Percentiles rank a stretch among this genome's conserved stretches.
These are phyloP conservation scores for Suillus subaureus DNA, from an alignment of 768 basidiomycete genomes.

Conservation along the genomic window DNA sequence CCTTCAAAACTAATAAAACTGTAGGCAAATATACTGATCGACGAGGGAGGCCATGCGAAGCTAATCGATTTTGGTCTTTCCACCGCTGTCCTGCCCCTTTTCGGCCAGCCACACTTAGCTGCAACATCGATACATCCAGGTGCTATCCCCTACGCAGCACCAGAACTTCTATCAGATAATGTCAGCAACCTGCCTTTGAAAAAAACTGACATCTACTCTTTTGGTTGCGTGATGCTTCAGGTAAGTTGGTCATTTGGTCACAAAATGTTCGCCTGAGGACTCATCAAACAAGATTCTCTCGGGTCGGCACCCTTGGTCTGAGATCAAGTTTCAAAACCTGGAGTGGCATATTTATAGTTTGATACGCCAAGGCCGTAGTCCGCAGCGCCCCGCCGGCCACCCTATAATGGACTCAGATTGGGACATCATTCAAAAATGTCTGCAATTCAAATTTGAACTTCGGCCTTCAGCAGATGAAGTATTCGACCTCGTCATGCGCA, in stretches of 20 bases:
- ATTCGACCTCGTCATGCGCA: not conserved
- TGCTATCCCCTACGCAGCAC: conserved; percentile 4
- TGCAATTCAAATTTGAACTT: not conserved
- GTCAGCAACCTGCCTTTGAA: not conserved
- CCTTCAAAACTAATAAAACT: not conserved
- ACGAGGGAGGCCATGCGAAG: not conserved
- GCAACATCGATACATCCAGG: not conserved
- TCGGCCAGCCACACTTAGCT: not conserved
- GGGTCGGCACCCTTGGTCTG: not conserved
- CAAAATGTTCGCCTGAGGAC: not conserved
- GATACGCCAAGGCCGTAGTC: not conserved
- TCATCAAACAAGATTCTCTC: not conserved
- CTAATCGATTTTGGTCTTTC: not conserved
- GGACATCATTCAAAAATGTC: not conserved
- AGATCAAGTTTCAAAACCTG: not conserved
- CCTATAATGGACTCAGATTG: not conserved
- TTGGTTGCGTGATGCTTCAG: not conserved
- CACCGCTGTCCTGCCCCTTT: not conserved
- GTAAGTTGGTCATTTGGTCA: not conserved
- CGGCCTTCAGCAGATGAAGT: not conserved
- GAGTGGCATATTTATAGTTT: not conserved
- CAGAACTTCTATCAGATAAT: conserved; percentile 1
- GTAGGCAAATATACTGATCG: not conserved
- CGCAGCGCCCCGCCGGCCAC: not conserved
- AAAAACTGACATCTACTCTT: conserved; percentile 6